phyloP scores from a whole-genome alignment of 2,329 filamentous ascomycete species.

The Phialophora tarda region DNA sequence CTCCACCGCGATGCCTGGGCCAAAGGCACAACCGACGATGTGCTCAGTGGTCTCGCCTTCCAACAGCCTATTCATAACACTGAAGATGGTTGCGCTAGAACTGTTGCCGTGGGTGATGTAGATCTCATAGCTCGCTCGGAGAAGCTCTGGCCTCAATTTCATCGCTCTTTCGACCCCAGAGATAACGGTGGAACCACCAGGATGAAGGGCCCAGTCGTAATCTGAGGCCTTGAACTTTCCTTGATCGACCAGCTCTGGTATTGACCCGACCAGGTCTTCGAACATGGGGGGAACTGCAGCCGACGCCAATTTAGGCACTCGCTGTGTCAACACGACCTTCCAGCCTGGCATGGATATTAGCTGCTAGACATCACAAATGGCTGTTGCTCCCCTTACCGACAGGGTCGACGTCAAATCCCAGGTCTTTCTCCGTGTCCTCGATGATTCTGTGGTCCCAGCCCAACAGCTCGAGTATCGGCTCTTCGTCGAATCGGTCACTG shows the following conservation, averaged over 20 bases:
- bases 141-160: constrained; percentile 63
- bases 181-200: constrained; percentile 70
- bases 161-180: constrained; percentile 66
- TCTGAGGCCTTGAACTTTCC: constrained; percentile 56
- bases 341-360: constrained; percentile 53
- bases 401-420: constrained; percentile 70
- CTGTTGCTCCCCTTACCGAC: constrained; percentile 54
- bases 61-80: constrained; percentile 67
- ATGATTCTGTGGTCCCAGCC: constrained; percentile 70
- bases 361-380: not conserved
- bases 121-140: constrained; percentile 71
- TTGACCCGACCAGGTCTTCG: constrained; percentile 57
- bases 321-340: constrained; percentile 69
- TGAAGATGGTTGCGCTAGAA: constrained; percentile 69
- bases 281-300: constrained; percentile 62
- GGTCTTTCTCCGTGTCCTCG: constrained; percentile 65
- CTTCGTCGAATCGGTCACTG: constrained; percentile 40
- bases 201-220: constrained; percentile 77
- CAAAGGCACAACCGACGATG: constrained; percentile 71
- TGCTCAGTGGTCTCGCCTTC: constrained; percentile 52
- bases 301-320: constrained; percentile 64
- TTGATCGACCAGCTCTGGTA: constrained; percentile 46
- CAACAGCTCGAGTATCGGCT: constrained; percentile 62
- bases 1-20: constrained; percentile 71
- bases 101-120: constrained; percentile 73